Evolutionary conservation across 179 eudicot species (phyloP).

Genomic region (Spinacia oleracea): DNA sequence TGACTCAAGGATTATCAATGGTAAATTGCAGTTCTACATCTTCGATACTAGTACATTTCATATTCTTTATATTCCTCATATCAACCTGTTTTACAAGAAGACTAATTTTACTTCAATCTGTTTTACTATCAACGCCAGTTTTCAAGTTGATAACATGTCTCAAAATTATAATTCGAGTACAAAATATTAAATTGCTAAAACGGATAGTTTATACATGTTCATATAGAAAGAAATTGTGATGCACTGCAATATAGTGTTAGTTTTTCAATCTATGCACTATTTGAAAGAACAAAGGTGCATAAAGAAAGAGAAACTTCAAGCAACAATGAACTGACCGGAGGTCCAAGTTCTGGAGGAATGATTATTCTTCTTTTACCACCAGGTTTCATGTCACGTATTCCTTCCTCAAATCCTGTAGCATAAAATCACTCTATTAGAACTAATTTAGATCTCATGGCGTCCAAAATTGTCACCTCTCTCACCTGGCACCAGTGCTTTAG

Average conservation of each 20-base stretch:
- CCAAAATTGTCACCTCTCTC: conserved; percentile 7
- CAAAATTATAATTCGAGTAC: background rate
- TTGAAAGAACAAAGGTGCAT: background rate
- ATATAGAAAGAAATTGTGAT: background rate
- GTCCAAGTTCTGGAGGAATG: conserved; percentile 98
- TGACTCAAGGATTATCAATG: background rate
- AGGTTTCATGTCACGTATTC: conserved; percentile 90
- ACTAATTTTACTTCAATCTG: background rate
- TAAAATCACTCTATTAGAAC: conserved; percentile 23
- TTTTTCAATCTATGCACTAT: background rate
- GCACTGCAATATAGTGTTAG: background rate
- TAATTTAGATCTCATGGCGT: background rate
- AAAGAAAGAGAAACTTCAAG: background rate
- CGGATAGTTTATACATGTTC: background rate
- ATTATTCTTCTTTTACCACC: conserved; percentile 98
- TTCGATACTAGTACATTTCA: background rate
- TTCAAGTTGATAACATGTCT: background rate
- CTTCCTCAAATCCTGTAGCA: conserved; percentile 90
- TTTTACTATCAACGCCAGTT: background rate
- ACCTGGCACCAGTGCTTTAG: conserved; percentile 92
- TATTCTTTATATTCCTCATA: background rate
- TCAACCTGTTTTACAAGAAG: background rate
- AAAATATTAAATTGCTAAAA: background rate
- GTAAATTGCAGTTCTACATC: background rate
- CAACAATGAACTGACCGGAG: conserved; percentile 67